Base-by-base conservation (phyloP, 768 basidiomycete genomes). In the Panus rudis region DNA sequence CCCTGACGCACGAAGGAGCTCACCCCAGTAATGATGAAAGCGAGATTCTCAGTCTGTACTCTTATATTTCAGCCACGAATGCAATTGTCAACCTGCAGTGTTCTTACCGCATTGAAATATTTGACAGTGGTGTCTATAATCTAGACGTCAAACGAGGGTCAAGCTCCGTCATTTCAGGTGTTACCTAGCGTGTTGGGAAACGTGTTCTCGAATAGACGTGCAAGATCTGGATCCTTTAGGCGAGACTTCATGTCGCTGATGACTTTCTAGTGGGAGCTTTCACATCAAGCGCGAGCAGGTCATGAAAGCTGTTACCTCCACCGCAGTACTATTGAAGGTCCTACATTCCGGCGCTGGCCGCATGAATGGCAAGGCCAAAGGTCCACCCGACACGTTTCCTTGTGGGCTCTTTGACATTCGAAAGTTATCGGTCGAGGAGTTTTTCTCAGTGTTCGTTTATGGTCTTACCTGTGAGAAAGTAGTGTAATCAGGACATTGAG, bases 21-120 rank as follows among this genome's bases (percentile, higher is more conserved):
- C 46, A 82, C 82, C 34, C 85, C 85, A 28, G 86, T 88, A 48
- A 88, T 82, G 40, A 88, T 82, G 54, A 88, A 89, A 0, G 85
- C 85, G 22, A 87, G 53, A 52, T 87, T 84, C 53, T 84, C 68
- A 2, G 67, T 65, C 80, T 82, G 42, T 1, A 45, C 79, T 82
- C 42, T 0, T 43, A 19, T 26, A n/a, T 31, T 28, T 14, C 16
- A 32, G 0, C 14, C 16, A 41, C 16, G 25, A 14, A 31, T 44
- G 10, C 3, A 25, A 20, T 25, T 14, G 31, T 31, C 2, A 39
- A 10, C 17, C n/a, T 17, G n/a, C 6, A 31, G 21, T 2, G 11
- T 1, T 52, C 64, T 17, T 53, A 79, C 84, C 53, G 72, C 52
- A 56, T 71, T 79, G 59, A 79, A 87, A 55, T 86, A 90, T 57